Evolutionary conservation across 2,329 filamentous ascomycete genomes (phyloP), one percentile per base, ranked within the genome.

Genomic region (Cercospora janseana): DNA sequence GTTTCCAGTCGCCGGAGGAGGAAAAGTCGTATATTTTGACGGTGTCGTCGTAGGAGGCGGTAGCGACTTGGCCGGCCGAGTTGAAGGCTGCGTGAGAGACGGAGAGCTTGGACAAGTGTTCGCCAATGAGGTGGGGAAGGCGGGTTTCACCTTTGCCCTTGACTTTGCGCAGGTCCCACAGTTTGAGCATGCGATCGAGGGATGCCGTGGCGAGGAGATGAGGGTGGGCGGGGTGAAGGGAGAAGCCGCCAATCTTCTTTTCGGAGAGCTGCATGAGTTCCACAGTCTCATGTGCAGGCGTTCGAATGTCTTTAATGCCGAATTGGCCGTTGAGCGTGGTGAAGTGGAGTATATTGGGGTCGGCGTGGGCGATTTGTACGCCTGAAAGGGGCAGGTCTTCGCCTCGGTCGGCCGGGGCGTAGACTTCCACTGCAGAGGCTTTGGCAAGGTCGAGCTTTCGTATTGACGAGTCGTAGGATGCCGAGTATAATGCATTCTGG

Each of bases 161-260:
- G 9, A 94, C 86, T 54, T 88, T 92, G 20, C 93, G 81, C 31
- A 95, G 63, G 62, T 98, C 93, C 93, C 93, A 98, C 2, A 98
- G 79, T 62, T 91, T 92, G 62, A 98, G 73, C 0, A 85, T 94
- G 2, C 92, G 81, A 65, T 98, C 93, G 0, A 98, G 75, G 0
- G 88, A 94, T 0, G 91, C 93, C 0, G 93, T 97, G 0, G 90
- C 89, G 0, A 95, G 71, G 3, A 95, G 80, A 63, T 97, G 87
- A 0, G 90, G 84, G 2, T 89, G 79, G 0, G 84, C 69, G 0
- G 93, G 92, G 61, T 94, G 85, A 2, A 96, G 70, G 0, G 85
- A 87, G 69, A 97, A 97, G 0, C 93, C 93, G 13, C 93, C 93
- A 46, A 98, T 96, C 65, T 98, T 98, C 68, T 95, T 91, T 46